Percentiles rank a stretch among this genome's conserved stretches.
These are phyloP conservation scores for Senna siamea DNA, from an alignment of 306 rosid species.

Conservation along the genomic window DNA sequence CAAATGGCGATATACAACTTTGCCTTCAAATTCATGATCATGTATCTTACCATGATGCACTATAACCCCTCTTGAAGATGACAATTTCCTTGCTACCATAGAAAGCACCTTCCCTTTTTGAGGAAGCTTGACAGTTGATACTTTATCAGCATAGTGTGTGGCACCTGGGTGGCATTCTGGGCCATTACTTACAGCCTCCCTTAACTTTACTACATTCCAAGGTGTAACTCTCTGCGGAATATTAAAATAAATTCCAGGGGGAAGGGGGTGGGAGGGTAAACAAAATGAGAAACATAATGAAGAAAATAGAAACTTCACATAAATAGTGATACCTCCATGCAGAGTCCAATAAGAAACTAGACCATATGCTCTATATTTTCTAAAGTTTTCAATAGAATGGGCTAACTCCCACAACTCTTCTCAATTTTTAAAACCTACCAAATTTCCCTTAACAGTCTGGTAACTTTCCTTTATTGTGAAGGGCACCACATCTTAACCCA, in stretches of 20 bases:
- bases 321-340: constrained; percentile 18
- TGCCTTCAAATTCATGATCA: constrained; percentile 79
- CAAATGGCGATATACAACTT: constrained; percentile 87
- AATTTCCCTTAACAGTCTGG: not conserved
- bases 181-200: constrained; percentile 77
- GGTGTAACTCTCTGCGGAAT: constrained; percentile 83
- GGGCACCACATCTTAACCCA: not conserved
- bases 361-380: not conserved
- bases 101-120: constrained; percentile 51
- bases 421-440: not conserved
- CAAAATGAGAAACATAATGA: constrained; percentile 31
- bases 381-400: not conserved
- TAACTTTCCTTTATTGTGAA: not conserved
- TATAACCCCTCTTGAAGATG: constrained; percentile 76
- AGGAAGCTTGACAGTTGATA: constrained; percentile 51
- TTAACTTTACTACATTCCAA: constrained; percentile 75
- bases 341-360: constrained; percentile 24
- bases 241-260: constrained; percentile 22
- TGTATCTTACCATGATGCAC: constrained; percentile 59
- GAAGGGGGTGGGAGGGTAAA: constrained; percentile 8
- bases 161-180: constrained; percentile 92
- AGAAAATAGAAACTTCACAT: not conserved
- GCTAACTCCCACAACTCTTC: not conserved
- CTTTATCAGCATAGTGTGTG: constrained; percentile 72
- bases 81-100: constrained; percentile 64